Evolutionary conservation across 192 early-diverging fungal genomes (phyloP).

Genomic region (Coemansia sp.): DNA sequence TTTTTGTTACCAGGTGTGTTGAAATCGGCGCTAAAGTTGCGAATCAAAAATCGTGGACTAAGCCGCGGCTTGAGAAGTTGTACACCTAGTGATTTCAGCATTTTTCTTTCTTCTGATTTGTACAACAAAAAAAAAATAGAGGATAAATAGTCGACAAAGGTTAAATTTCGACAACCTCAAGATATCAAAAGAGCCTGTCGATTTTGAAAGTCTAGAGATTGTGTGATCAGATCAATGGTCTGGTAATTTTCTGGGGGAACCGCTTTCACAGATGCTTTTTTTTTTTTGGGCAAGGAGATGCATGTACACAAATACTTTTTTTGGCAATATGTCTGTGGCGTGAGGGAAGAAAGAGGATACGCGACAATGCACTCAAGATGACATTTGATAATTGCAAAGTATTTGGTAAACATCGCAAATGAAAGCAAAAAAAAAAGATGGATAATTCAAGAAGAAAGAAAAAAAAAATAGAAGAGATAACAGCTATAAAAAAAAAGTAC

Average conservation of each 20-base stretch:
- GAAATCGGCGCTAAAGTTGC: conserved; percentile 12
- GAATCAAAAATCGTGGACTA: background rate
- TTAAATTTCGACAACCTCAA: background rate
- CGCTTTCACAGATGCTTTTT: background rate
- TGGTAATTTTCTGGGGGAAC: background rate
- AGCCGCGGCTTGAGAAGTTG: conserved; percentile 3
- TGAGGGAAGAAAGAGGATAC: too few species aligned
- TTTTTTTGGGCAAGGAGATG: conserved; percentile 1
- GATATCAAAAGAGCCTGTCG: background rate
- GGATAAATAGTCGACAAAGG: background rate
- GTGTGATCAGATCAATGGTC: background rate
- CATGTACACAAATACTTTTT: too few species aligned
- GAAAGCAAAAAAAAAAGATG: background rate
- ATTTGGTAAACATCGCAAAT: conserved; percentile 1
- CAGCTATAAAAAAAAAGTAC: conserved; percentile 12
- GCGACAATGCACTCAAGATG: background rate
- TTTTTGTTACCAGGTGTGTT: background rate
- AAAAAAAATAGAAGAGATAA: conserved; percentile 9
- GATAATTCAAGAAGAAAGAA: background rate
- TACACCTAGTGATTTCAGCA: conserved; percentile 15
- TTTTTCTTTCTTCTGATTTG: background rate
- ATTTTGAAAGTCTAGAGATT: background rate
- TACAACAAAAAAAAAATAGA: background rate
- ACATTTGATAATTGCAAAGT: background rate
- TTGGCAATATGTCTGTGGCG: background rate